Evolutionary conservation across 352 stramenopile species (phyloP).

Genomic region (Lagenidium giganteum): DNA sequence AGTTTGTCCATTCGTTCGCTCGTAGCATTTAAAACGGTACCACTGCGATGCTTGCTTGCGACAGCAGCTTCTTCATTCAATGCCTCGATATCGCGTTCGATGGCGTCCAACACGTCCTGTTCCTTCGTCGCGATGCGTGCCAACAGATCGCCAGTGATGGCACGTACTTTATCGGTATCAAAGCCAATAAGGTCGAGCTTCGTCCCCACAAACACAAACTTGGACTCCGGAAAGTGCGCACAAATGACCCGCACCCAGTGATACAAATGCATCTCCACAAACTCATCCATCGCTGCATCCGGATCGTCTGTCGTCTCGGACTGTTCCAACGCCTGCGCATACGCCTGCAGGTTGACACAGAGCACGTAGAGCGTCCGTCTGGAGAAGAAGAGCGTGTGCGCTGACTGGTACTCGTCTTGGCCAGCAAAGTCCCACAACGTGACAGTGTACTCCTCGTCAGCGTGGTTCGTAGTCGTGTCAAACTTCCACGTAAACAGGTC

Average conservation of each 20-base stretch:
- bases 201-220: constrained; percentile 14
- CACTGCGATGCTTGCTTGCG: too few species aligned
- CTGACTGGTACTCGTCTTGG: constrained; percentile 11
- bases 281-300: constrained; percentile 2
- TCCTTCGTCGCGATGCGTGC: too few species aligned
- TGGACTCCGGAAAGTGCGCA: constrained; percentile 1
- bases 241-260: constrained; percentile 2
- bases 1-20: too few species aligned
- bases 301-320: neutral
- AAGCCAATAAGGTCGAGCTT: constrained; percentile 5
- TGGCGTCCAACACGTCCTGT: too few species aligned
- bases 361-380: constrained; percentile 12
- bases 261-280: constrained; percentile 10
- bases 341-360: constrained; percentile 6
- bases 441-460: neutral
- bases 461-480: neutral
- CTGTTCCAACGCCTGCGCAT: neutral
- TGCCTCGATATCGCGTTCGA: too few species aligned
- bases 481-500: constrained; percentile 25
- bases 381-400: constrained; percentile 12
- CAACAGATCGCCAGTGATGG: too few species aligned
- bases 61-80: too few species aligned
- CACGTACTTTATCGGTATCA: too few species aligned
- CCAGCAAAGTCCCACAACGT: constrained; percentile 13
- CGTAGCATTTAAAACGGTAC: too few species aligned